Evolutionary conservation across 73 alveolate genomes (phyloP).

Genomic region (Durusdinium trenchii): DNA sequence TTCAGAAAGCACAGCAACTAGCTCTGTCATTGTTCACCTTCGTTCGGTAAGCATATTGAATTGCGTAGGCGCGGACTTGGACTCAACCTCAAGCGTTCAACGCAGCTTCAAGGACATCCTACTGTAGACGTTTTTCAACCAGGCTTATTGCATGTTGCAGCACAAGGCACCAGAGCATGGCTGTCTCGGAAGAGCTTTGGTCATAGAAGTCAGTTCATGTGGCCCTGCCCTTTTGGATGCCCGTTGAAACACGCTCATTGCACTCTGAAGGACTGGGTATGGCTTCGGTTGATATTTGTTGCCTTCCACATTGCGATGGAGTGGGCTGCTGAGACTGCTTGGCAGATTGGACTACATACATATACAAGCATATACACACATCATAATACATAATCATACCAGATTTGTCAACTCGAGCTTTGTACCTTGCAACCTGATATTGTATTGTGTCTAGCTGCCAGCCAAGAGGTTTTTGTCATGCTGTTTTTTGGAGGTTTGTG

Average conservation of each 20-base stretch:
- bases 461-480: background rate
- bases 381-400: background rate
- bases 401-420: no score
- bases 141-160: background rate
- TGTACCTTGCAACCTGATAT: no score
- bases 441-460: no score
- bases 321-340: slow-evolving; percentile 29
- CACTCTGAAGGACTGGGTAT: slow-evolving; percentile 71
- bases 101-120: slow-evolving; percentile 61
- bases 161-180: background rate
- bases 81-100: slow-evolving; percentile 56
- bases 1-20: no score
- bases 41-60: no score
- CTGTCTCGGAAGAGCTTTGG: background rate
- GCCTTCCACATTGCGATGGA: slow-evolving; percentile 95
- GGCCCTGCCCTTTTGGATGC: background rate
- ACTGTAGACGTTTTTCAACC: background rate
- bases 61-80: slow-evolving; percentile 90
- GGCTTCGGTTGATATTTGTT: slow-evolving; percentile 86
- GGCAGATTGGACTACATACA: background rate
- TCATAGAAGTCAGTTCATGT: background rate
- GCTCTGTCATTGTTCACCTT: no score
- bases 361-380: background rate
- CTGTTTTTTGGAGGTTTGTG: slow-evolving; percentile 29
- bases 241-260: no score